A percentile compares a stretch with the other conserved stretches of the same genome.
Conservation (phyloP, 106 monocot genomes). For the Dioscorea alata region DNA sequence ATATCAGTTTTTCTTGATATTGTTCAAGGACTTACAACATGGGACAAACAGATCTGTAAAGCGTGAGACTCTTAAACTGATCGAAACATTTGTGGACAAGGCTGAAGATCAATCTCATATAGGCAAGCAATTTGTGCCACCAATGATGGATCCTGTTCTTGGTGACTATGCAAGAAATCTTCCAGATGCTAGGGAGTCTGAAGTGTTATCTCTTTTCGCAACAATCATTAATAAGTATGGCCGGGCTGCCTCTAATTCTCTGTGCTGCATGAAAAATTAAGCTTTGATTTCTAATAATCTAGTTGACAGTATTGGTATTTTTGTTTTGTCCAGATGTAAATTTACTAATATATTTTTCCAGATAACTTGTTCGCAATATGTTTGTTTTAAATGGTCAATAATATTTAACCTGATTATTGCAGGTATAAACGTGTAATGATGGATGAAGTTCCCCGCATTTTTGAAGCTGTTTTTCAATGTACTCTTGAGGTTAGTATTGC, state of each 20-base stretch:
- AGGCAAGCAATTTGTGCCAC: slow-evolving; percentile 96
- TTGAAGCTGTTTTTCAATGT: slow-evolving; percentile 97
- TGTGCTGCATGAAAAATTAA: background rate
- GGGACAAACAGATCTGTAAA: slow-evolving; percentile 76
- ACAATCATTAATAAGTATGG: slow-evolving; percentile 86
- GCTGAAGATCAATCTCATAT: slow-evolving; percentile 86
- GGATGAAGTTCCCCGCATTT: slow-evolving; percentile 91
- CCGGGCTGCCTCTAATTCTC: background rate
- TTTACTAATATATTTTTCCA: too few relatives aligned
- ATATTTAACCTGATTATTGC: background rate
- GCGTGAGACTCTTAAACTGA: slow-evolving; percentile 89
- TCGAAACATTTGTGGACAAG: slow-evolving; percentile 98
- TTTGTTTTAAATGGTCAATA: background rate
- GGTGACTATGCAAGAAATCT: slow-evolving; percentile 97
- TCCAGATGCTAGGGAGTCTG: slow-evolving; percentile 98
- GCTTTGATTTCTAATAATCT: background rate
- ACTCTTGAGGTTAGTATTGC: slow-evolving; percentile 68
- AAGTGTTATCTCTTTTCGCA: slow-evolving; percentile 93
- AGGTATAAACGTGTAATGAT: slow-evolving; percentile 91
- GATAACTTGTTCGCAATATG: too few relatives aligned
- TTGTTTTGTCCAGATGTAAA: background rate
- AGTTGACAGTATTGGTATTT: background rate
- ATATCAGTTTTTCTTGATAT: background rate
- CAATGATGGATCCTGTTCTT: slow-evolving; percentile 99
- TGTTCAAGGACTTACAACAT: background rate